Base-by-base conservation (phyloP, 1,284 basidiomycete genomes). In the Sanghuangporus sanghuang region DNA sequence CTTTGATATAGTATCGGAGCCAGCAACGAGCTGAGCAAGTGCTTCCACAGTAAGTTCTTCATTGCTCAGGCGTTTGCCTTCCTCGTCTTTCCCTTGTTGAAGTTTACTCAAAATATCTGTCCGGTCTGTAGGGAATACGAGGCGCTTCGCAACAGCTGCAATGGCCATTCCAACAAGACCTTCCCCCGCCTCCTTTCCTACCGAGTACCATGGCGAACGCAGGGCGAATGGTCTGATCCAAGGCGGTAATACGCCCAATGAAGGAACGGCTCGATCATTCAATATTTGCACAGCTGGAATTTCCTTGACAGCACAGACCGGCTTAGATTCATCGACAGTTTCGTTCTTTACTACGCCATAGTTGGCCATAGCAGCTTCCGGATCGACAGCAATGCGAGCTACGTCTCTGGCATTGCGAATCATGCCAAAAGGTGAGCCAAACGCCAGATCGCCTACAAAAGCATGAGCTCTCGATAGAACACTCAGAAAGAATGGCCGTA, bases 391-490 rank as follows among this genome's bases (percentile, higher is more conserved):
- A 42, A 85, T 87, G 6, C 85, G 81, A 1, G 90, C 27, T 92
- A 11, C 81, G 72, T 95, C 93, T 63, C 84, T 83, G 48, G 83
- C 88, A 5, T 87, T 83, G 62, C 85, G 73, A 65, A 96, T 80
- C 95, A 96, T 96, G 39, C 92, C 93, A 69, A 97, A 96, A 0
- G 94, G 88, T 9, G 84, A 83, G 11, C 93, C 93, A 69, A 95
- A 95, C 0, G 92, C 91, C 27, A 93, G 81, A 72, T 92, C 89
- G 62, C 90, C 87, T 81, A 32, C 6, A 36, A 42, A 67, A 79
- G 80, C 14, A 44, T 14, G 3, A 44, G n/a, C 12, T 32, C 14
- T 3, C 2, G n/a, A 14, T 12, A 44, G 42, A 7, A 7, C 42
- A 44, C 3, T 2, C 18, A 18, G 42, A 4, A 18, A 2, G 0